Conservation (phyloP, 169 alveolate genomes). For the Babesia microti region DNA sequence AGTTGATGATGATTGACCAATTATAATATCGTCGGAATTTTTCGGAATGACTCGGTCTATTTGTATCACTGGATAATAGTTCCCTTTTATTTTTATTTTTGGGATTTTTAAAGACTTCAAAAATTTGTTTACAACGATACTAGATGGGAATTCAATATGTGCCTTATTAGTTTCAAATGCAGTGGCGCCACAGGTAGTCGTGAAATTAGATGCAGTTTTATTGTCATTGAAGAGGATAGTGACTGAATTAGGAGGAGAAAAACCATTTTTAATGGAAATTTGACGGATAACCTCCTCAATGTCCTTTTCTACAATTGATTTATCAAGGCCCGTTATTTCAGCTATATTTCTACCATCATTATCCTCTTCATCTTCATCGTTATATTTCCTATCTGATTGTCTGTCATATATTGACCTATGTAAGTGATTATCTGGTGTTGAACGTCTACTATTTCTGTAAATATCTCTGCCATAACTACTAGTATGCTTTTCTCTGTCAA, state of each 20-base stretch:
- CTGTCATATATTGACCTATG: background rate
- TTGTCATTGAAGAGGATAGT: background rate
- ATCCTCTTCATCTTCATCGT: constrained; percentile 4
- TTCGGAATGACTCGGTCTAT: too few species aligned
- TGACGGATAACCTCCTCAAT: constrained; percentile 51
- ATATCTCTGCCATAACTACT: constrained; percentile 1
- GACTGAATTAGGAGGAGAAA: constrained; percentile 48
- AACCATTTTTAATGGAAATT: constrained; percentile 48
- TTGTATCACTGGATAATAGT: constrained; percentile 24
- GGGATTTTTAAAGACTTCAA: constrained; percentile 18
- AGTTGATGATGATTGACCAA: too few species aligned
- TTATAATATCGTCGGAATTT: too few species aligned
- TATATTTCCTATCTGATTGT: background rate
- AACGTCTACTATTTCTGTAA: background rate
- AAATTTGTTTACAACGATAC: constrained; percentile 26
- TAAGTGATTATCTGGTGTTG: background rate
- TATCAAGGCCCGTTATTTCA: constrained; percentile 16
- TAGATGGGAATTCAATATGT: constrained; percentile 29
- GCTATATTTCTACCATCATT: constrained; percentile 18
- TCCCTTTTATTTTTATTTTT: constrained; percentile 6
- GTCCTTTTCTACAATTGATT: constrained; percentile 45
- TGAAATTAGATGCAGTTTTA: background rate
- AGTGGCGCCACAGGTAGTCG: background rate
- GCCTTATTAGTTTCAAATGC: background rate
- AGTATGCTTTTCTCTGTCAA: background rate